Base-by-base conservation (phyloP, 805 yeast species). In the Wickerhamiella qilinensis region DNA sequence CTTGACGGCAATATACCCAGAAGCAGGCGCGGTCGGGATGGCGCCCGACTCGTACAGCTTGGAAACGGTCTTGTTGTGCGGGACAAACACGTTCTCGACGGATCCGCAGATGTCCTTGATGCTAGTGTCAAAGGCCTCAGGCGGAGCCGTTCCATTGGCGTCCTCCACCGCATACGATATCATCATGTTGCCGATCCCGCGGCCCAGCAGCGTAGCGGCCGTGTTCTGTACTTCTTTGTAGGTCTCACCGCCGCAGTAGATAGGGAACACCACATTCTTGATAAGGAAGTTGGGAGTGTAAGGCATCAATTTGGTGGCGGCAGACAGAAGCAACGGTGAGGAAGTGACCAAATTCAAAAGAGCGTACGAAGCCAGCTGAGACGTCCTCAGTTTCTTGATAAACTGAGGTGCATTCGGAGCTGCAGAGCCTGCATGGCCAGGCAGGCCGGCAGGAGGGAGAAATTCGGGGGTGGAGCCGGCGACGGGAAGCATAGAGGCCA, bases 161-260 rank as follows among this genome's bases (percentile, higher is more conserved):
- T 91, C 94, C 60, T 86, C 97, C 38, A 86, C 85, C 14, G 95
- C 83, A 56, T 84, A 72, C 1, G 93, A 78, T n/a, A 86, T 64
- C 94, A 86, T 84, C 93, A 86, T 83, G 64, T 86, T 88, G 48
- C 81, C 73, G 52, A 85, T 80, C 8, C 94, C 93, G 43, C 93
- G 68, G 37, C 68, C 57, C 39, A 73, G 65, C 47, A 86, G 66
- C 42, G 73, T 64, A 39, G 65, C 61, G 38, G 93, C 94, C 3
- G 94, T 79, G 39, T 64, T 56, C 38, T 72, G 64, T 12, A 86
- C 91, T 46, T 85, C 80, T 9, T 59, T 58, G 39, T 77, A 68
- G 43, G 70, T 73, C 50, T 81, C 88, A 41, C 97, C 97, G 30
- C 97, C 97, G 55, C 93, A 79, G 61, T 88, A 86, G 43, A 82